Percentiles rank a stretch among this genome's conserved stretches.
phyloP scores from a whole-genome alignment of 305 asterid genomes.

The Rubia peregrina region DNA sequence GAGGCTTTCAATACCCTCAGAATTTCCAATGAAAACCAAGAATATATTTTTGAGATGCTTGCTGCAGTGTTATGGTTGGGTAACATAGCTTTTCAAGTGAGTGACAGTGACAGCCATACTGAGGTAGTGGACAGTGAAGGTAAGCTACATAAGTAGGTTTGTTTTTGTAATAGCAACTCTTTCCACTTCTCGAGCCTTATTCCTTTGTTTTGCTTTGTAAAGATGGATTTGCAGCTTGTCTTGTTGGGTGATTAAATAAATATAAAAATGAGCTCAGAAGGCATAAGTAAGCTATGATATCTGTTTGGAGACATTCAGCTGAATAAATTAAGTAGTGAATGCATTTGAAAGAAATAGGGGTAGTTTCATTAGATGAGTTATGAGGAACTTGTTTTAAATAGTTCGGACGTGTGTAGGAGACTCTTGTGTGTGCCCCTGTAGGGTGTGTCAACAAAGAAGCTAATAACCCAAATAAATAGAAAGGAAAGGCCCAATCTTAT shows the following conservation, averaged over 20 bases:
- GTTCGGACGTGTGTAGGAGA: not conserved
- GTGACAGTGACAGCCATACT: conserved; percentile 62
- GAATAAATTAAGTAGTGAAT: not conserved
- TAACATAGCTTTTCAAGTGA: conserved; percentile 70
- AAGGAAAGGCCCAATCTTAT: not conserved
- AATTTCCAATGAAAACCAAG: conserved; percentile 74
- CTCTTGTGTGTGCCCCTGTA: not conserved
- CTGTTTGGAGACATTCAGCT: not conserved
- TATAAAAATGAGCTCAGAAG: not conserved
- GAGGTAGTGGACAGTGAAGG: conserved; percentile 92
- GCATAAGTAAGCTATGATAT: not conserved
- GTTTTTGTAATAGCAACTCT: not conserved
- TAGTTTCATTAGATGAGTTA: not conserved
- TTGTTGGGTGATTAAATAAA: conserved; percentile 1
- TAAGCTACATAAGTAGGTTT: conserved; percentile 16
- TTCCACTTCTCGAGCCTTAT: not conserved
- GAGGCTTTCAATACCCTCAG: conserved; percentile 52
- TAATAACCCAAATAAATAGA: not conserved
- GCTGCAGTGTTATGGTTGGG: conserved; percentile 98
- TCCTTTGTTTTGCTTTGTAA: not conserved
- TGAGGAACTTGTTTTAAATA: not conserved
- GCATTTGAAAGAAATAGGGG: not conserved
- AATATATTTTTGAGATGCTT: conserved; percentile 71
- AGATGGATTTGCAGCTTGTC: not conserved
- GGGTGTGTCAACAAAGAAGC: not conserved